Evolutionary conservation across 306 rosid species (phyloP).

Genomic region (Vicia villosa): DNA sequence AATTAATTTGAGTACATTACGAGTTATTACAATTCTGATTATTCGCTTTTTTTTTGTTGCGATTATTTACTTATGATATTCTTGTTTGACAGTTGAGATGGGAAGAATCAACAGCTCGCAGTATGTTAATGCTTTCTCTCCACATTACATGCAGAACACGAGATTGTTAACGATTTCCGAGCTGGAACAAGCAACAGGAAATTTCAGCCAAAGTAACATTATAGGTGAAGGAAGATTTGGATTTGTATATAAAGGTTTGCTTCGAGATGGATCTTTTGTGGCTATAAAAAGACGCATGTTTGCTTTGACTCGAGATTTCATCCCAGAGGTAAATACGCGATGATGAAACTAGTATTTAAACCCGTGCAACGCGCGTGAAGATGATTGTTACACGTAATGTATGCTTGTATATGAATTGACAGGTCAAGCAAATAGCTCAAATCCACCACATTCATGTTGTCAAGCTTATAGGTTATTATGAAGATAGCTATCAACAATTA

Average conservation of each 20-base stretch:
- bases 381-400: not conserved
- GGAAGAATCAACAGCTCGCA: constrained; percentile 49
- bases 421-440: constrained; percentile 58
- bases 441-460: constrained; percentile 60
- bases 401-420: not conserved
- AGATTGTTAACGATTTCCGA: constrained; percentile 54
- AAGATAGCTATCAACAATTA: constrained; percentile 61
- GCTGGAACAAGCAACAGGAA: constrained; percentile 63
- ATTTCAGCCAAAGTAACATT: constrained; percentile 55
- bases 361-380: not conserved
- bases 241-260: constrained; percentile 68
- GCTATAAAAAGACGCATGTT: constrained; percentile 61
- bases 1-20: constrained; percentile 15
- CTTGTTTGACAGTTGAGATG: constrained; percentile 53
- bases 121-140: constrained; percentile 40
- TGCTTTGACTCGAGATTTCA: constrained; percentile 49
- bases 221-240: constrained; percentile 74
- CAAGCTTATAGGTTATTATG: constrained; percentile 63
- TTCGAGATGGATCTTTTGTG: constrained; percentile 76
- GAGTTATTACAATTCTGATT: not conserved
- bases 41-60: not conserved
- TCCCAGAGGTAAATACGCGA: constrained; percentile 48
- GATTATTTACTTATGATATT: not conserved
- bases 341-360: not conserved
- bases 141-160: constrained; percentile 40